Evolutionary conservation across 345 rosid genomes (phyloP).

Genomic region (Pugionium dolabratum): DNA sequence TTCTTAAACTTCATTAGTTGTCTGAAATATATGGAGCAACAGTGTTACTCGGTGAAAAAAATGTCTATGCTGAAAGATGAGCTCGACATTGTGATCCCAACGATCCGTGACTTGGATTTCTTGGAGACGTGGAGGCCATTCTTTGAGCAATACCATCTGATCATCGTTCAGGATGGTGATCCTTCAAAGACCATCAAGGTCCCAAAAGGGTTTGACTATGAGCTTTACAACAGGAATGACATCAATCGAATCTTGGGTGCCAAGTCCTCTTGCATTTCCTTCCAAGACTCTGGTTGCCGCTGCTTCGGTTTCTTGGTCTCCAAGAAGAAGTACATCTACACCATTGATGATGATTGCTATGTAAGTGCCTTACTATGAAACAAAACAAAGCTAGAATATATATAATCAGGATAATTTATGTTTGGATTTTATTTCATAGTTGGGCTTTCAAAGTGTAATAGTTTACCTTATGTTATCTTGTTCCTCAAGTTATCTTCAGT

Average conservation of each 20-base stretch:
- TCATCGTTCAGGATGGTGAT: conserved; percentile 58
- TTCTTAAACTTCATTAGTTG: conserved; percentile 1
- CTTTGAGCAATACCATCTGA: conserved; percentile 56
- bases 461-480: not conserved
- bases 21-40: conserved; percentile 17
- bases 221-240: conserved; percentile 55
- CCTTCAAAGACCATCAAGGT: conserved; percentile 55
- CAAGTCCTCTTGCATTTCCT: conserved; percentile 61
- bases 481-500: not conserved
- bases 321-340: conserved; percentile 48
- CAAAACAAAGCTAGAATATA: too few species aligned
- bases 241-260: conserved; percentile 56
- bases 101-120: conserved; percentile 52
- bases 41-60: conserved; percentile 40
- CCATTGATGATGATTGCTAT: conserved; percentile 63
- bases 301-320: conserved; percentile 57
- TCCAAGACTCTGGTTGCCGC: conserved; percentile 57
- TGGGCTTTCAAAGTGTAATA: too few species aligned
- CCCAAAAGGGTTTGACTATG: conserved; percentile 57
- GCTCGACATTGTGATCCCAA: conserved; percentile 8
- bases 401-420: too few species aligned
- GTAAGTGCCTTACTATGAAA: conserved; percentile 22
- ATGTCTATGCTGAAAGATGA: conserved; percentile 52
- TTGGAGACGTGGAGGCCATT: conserved; percentile 60
- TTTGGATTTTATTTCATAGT: too few species aligned